Evolutionary conservation across 1,139 yeast species (phyloP).

Genomic region (Candida freyschussii): DNA sequence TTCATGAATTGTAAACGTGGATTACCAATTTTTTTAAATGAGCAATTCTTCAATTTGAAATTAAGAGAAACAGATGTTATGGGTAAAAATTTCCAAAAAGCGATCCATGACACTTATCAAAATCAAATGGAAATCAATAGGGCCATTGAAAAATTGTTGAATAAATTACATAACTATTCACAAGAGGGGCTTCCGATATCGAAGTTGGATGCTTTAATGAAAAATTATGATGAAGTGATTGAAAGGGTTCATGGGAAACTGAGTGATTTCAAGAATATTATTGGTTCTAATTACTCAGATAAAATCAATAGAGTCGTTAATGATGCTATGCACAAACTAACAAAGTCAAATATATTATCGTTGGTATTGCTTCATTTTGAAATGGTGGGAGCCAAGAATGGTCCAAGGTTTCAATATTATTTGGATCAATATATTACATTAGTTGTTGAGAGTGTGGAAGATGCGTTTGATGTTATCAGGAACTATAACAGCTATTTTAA

Average conservation of each 20-base stretch:
- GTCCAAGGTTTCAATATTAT: slow-evolving; percentile 6
- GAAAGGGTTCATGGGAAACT: slow-evolving; percentile 9
- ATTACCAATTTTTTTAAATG: slow-evolving; percentile 15
- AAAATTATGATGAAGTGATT: slow-evolving; percentile 12
- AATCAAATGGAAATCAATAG: slow-evolving; percentile 13
- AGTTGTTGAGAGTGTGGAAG: slow-evolving; percentile 8
- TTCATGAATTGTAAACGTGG: slow-evolving; percentile 15
- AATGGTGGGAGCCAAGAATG: slow-evolving; percentile 5
- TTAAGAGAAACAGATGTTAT: slow-evolving; percentile 4
- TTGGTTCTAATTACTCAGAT: slow-evolving; percentile 5
- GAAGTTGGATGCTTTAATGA: slow-evolving; percentile 10
- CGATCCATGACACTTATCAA: slow-evolving; percentile 5
- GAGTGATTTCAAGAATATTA: slow-evolving; percentile 12
- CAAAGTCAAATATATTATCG: slow-evolving; percentile 6
- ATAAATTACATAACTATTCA: slow-evolving; percentile 13
- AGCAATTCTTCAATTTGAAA: slow-evolving; percentile 17
- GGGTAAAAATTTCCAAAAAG: slow-evolving; percentile 3
- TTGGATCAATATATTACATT: slow-evolving; percentile 3
- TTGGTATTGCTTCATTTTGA: slow-evolving; percentile 14
- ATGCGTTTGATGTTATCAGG: slow-evolving; percentile 17
- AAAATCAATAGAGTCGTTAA: slow-evolving; percentile 13
- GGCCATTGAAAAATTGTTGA: slow-evolving; percentile 12
- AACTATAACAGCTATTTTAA: slow-evolving; percentile 19
- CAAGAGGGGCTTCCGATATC: slow-evolving; percentile 10
- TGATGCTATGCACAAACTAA: slow-evolving; percentile 9